Percentiles rank a stretch among this genome's conserved stretches.
These are phyloP conservation scores for Cylindricascospora bacillispora DNA, from an alignment of 1,139 yeast genomes.

Conservation along the genomic window DNA sequence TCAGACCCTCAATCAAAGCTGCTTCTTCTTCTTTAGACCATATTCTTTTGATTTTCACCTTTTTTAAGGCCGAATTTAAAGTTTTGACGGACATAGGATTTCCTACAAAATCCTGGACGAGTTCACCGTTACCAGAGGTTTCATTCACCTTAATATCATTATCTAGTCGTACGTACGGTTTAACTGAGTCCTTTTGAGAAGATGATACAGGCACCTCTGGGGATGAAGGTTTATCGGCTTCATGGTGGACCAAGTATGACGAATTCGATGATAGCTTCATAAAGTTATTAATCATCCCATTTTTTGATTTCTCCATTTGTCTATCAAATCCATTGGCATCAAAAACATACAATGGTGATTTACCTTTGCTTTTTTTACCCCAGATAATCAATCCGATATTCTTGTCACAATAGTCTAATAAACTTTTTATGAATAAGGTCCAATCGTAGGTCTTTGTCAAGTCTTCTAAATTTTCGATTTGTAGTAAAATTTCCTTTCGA, in stretches of 20 bases:
- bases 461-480: slow-evolving; percentile 35
- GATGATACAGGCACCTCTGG: slow-evolving; percentile 1
- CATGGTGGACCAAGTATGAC: neutral
- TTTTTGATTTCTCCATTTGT: slow-evolving; percentile 15
- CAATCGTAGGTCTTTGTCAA: slow-evolving; percentile 57
- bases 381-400: slow-evolving; percentile 60
- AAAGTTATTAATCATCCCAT: slow-evolving; percentile 2
- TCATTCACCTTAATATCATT: neutral
- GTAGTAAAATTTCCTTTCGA: slow-evolving; percentile 49
- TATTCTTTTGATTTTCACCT: slow-evolving; percentile 30
- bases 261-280: neutral
- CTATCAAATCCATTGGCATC: slow-evolving; percentile 15
- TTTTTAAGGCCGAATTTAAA: slow-evolving; percentile 1
- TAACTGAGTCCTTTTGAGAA: neutral
- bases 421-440: slow-evolving; percentile 58
- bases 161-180: neutral
- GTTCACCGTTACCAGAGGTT: neutral
- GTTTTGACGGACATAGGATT: neutral
- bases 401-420: slow-evolving; percentile 66
- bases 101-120: neutral
- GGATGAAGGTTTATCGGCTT: slow-evolving; percentile 1
- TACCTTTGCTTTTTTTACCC: slow-evolving; percentile 45
- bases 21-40: slow-evolving; percentile 89
- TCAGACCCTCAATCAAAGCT: slow-evolving; percentile 71
- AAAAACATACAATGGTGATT: slow-evolving; percentile 15